Evolutionary conservation across 2,329 filamentous ascomycete genomes (phyloP).

Genomic region (Calonectria montana): DNA sequence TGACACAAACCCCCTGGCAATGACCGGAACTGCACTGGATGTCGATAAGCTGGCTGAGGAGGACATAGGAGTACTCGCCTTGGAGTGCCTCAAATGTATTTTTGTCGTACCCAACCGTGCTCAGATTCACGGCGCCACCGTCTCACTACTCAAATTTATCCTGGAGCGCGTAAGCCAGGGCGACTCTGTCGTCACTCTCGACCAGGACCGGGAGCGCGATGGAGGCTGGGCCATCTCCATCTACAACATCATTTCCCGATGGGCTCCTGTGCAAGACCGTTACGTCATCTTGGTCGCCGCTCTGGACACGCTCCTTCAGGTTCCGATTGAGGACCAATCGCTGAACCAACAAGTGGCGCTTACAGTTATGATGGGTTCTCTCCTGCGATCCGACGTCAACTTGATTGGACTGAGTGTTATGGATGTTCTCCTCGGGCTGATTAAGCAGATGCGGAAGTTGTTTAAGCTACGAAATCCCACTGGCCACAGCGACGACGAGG

Average conservation of each 20-base stretch:
- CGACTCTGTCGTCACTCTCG: slow-evolving; percentile 63
- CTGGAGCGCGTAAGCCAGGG: slow-evolving; percentile 66
- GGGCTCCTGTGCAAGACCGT: slow-evolving; percentile 94
- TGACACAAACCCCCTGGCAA: slow-evolving; percentile 75
- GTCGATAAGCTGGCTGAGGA: slow-evolving; percentile 92
- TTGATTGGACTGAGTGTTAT: slow-evolving; percentile 96
- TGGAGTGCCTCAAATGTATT: slow-evolving; percentile 88
- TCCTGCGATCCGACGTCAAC: slow-evolving; percentile 90
- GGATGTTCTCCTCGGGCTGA: slow-evolving; percentile 87
- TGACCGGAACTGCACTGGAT: slow-evolving; percentile 85
- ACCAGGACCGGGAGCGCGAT: slow-evolving; percentile 56
- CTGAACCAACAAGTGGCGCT: slow-evolving; percentile 80
- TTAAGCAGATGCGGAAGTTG: slow-evolving; percentile 84
- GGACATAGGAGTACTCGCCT: slow-evolving; percentile 84
- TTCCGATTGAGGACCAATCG: slow-evolving; percentile 75
- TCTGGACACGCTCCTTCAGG: slow-evolving; percentile 79
- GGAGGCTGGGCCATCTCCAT: slow-evolving; percentile 85
- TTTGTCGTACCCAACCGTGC: slow-evolving; percentile 84
- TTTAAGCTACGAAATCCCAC: slow-evolving; percentile 70
- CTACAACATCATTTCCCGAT: slow-evolving; percentile 82
- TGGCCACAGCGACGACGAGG: slow-evolving; percentile 49
- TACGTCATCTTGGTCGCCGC: slow-evolving; percentile 89
- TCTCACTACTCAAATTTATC: slow-evolving; percentile 80
- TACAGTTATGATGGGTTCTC: slow-evolving; percentile 81
- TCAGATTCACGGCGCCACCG: slow-evolving; percentile 83